phyloP scores from a whole-genome alignment of 2,329 filamentous ascomycete species.

The Colletotrichum lentis region DNA sequence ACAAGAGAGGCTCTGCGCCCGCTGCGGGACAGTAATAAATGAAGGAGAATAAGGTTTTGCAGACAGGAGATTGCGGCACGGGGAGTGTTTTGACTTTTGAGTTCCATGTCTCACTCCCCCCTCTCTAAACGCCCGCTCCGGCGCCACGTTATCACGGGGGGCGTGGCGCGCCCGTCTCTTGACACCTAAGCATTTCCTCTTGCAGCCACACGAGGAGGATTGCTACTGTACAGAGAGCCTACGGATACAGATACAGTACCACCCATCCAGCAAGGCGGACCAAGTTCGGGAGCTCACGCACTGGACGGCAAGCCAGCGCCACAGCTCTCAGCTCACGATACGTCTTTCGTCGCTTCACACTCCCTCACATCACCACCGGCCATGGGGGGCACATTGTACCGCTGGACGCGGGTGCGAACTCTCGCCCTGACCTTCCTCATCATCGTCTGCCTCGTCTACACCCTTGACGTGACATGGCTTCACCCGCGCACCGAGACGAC shows the following conservation, averaged over 20 bases:
- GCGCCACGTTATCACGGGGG: too few species aligned
- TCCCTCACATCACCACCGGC: neutral
- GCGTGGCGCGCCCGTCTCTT: neutral
- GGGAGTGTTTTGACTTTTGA: slow-evolving; percentile 12
- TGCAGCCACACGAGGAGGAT: neutral
- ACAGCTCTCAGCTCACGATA: neutral
- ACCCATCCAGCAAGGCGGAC: too few species aligned
- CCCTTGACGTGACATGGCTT: slow-evolving; percentile 10
- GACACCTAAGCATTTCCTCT: neutral
- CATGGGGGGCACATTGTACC: slow-evolving; percentile 15
- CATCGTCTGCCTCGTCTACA: slow-evolving; percentile 16
- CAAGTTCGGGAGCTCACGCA: too few species aligned
- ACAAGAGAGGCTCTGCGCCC: too few species aligned
- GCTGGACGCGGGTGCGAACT: slow-evolving; percentile 30
- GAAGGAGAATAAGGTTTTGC: too few species aligned
- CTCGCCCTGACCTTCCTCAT: slow-evolving; percentile 8
- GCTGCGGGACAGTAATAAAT: too few species aligned
- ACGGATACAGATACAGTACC: too few species aligned
- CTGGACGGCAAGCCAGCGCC: too few species aligned
- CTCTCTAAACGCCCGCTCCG: slow-evolving; percentile 8
- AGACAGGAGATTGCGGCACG: neutral
- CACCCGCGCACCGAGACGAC: slow-evolving; percentile 16
- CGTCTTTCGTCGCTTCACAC: neutral
- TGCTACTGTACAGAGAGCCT: too few species aligned
- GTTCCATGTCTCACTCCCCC: slow-evolving; percentile 10